phyloP scores from a whole-genome alignment of 2,329 filamentous ascomycete genomes.

The Onygenales sp. region DNA sequence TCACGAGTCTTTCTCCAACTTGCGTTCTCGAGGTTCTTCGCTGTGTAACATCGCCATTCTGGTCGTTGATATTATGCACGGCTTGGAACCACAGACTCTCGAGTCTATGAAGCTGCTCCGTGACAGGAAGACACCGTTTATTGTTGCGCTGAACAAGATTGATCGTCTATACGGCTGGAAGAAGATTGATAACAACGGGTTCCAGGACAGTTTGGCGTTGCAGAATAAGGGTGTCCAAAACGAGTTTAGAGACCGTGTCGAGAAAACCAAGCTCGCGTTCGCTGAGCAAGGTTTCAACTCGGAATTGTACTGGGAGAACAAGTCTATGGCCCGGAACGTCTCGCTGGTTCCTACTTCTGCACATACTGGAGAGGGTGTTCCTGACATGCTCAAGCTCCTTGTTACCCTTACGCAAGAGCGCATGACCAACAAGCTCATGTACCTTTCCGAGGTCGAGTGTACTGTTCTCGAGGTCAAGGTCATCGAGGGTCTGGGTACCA shows the following conservation, averaged over 20 bases:
- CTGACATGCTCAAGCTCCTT: slow-evolving; percentile 96
- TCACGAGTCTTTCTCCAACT: slow-evolving; percentile 99
- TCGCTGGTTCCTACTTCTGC: slow-evolving; percentile 97
- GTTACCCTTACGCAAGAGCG: slow-evolving; percentile 88
- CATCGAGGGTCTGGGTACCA: slow-evolving; percentile 97
- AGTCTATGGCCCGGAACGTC: slow-evolving; percentile 87
- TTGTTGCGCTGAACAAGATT: slow-evolving; percentile 98
- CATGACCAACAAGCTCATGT: slow-evolving; percentile 97
- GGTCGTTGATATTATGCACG: slow-evolving; percentile 99
- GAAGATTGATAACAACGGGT: slow-evolving; percentile 96
- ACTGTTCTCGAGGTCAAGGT: slow-evolving; percentile 98
- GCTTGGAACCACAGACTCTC: slow-evolving; percentile 89
- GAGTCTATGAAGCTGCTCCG: slow-evolving; percentile 93
- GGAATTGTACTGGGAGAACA: slow-evolving; percentile 95
- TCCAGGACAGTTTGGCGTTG: slow-evolving; percentile 79
- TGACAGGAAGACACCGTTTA: slow-evolving; percentile 93
- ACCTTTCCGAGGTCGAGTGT: slow-evolving; percentile 92
- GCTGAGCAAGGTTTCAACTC: slow-evolving; percentile 97
- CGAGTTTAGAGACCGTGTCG: slow-evolving; percentile 84
- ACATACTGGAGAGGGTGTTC: slow-evolving; percentile 97
- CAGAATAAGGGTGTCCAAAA: slow-evolving; percentile 90
- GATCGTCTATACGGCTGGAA: slow-evolving; percentile 99
- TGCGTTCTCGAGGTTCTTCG: slow-evolving; percentile 91
- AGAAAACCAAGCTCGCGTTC: slow-evolving; percentile 87
- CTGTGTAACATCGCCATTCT: slow-evolving; percentile 99